phyloP scores from a whole-genome alignment of 2,329 filamentous ascomycete species.

The Colletotrichum simmondsii region DNA sequence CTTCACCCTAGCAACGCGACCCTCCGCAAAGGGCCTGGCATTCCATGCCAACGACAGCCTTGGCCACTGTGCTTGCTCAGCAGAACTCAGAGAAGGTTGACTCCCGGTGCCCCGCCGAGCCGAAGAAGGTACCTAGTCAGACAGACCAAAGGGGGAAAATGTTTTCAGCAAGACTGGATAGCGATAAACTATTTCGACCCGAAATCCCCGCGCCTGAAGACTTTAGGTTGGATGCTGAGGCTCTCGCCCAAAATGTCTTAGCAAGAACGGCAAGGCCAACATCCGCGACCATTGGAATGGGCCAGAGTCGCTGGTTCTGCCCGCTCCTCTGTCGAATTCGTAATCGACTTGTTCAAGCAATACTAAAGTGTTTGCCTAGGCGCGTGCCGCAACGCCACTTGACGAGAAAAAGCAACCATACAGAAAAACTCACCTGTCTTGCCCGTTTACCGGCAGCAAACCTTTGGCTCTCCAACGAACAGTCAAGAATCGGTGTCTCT shows the following conservation, averaged over 20 bases:
- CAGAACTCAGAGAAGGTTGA: background rate
- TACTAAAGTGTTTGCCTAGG: background rate
- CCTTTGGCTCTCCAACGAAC: background rate
- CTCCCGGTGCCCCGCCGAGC: no score
- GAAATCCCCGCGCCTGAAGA: background rate
- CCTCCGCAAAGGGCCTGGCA: background rate
- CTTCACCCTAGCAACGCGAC: background rate
- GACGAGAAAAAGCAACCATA: slow-evolving; percentile 15
- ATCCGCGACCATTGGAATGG: slow-evolving; percentile 2
- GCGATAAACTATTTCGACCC: background rate
- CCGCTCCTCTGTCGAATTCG: slow-evolving; percentile 1
- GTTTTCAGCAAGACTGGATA: background rate
- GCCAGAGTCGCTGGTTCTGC: background rate
- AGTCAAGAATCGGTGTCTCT: background rate
- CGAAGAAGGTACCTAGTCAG: background rate
- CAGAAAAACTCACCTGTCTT: background rate
- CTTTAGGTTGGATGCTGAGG: background rate
- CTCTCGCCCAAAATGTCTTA: background rate
- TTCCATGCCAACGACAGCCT: background rate
- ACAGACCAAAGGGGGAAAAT: background rate
- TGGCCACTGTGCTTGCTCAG: background rate
- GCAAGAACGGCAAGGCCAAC: slow-evolving; percentile 6
- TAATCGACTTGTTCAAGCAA: background rate
- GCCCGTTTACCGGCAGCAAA: background rate
- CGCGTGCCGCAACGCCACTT: slow-evolving; percentile 8